Base-by-base conservation (phyloP, 2,329 filamentous ascomycete species). In the Alternaria atra region DNA sequence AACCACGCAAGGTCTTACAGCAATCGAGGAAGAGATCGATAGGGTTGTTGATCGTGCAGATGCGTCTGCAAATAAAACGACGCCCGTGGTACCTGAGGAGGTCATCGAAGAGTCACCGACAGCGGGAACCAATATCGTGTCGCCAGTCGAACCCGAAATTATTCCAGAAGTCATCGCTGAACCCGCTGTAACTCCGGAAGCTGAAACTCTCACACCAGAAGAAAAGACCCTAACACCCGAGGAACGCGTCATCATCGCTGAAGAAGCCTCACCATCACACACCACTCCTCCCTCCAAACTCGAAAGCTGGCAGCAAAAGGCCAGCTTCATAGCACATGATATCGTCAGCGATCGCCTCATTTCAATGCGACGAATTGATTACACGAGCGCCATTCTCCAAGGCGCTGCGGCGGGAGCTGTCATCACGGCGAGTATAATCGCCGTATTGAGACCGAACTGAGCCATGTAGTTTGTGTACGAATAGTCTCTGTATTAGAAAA, bases 331-430 rank as follows among this genome's bases (percentile, higher is more conserved):
- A 44, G 69, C 71, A 29, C 62, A 74, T 34, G 79, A 80, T 42
- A 65, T 80, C 4, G 77, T 84, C 66, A 83, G 81, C 68, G 80
- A 84, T 50, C 75, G 80, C 23, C 50, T 77, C 32, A 77, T 84
- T 51, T 79, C 80, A 15, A 75, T 84, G 48, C 79, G 80, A 39
- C 78, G 80, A 59, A 76, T 82, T 47, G 82, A 84, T 52, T 73
- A 81, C 40, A 84, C 82, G 2, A 77, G 77, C n/a, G 75, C 79
- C 17, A 76, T 81, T 5, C 64, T 83, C n/a, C 77, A 82, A 60
- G 78, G 81, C 35, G 81, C 80, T 48, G 80, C 80, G 6, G 78
- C 78, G 12, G 82, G 82, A 35, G 75, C 73, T 4, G 61, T 77
- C 43, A 73, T 77, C n/a, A 69, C 75, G 10, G 73, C 71, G 30